phyloP scores from a whole-genome alignment of 2,329 filamentous ascomycete species.

The Fusarium annulatum region DNA sequence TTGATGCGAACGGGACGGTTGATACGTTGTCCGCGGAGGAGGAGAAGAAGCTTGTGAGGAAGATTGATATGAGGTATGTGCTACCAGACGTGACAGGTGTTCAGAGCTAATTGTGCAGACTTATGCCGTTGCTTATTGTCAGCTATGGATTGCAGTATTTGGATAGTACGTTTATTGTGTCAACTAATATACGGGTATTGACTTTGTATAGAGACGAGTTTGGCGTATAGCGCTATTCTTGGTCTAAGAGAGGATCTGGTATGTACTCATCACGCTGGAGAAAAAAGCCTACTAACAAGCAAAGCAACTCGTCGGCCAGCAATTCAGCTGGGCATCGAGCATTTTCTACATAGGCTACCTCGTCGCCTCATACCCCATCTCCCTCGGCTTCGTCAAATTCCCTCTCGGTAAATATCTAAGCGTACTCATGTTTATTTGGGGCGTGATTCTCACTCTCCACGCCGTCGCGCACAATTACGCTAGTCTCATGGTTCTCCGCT shows the following conservation, averaged over 20 bases:
- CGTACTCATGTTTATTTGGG: conserved; percentile 19
- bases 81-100: no score
- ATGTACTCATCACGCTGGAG: rapidly evolving
- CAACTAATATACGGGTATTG: rapidly evolving
- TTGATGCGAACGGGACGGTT: neutral
- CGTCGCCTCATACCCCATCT: conserved; percentile 14
- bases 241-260: conserved; percentile 11
- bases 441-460: conserved; percentile 1
- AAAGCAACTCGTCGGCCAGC: neutral
- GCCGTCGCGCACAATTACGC: conserved; percentile 1
- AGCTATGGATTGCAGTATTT: conserved; percentile 18
- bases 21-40: conserved; percentile 6
- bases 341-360: conserved; percentile 24
- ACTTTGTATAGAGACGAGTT: neutral
- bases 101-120: neutral
- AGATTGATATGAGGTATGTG: conserved; percentile 16
- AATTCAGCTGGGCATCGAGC: conserved; percentile 16
- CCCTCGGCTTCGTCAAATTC: conserved; percentile 19
- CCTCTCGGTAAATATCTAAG: conserved; percentile 16
- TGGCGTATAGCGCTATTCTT: conserved; percentile 16
- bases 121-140: conserved; percentile 14
- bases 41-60: conserved; percentile 10
- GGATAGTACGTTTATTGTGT: neutral
- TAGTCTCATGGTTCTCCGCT: conserved; percentile 1
- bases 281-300: rapidly evolving